Evolutionary conservation across 2,329 filamentous ascomycete species (phyloP), one percentile per base, ranked within the genome.

Genomic region (Beauveria rudraprayagi): DNA sequence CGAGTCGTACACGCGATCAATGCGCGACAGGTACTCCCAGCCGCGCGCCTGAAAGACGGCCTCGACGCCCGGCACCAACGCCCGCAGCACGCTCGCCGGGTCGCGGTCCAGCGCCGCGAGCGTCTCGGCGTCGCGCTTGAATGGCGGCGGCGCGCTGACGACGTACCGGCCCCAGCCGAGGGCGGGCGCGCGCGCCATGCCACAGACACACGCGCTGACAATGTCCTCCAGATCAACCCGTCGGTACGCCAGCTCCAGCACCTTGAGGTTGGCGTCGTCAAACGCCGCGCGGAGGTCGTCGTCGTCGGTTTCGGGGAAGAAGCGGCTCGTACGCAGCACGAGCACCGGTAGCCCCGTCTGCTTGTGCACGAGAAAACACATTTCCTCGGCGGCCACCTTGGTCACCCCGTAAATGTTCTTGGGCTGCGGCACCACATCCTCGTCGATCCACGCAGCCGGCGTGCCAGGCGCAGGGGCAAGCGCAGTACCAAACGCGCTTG

Each of bases 321-420:
- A 81, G 54, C 78, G 75, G 55, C 73, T 76, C 3, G 75, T 76
- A n/a, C 78, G 74, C 9, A 81, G 70, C 6, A 81, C 70, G 0
- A 81, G 44, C 0, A 76, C 68, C 0, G 78, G 77, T 64, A 81
- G 65, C 2, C 65, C 63, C 0, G 70, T 71, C 59, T 78, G 71
- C 14, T 66, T 65, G 47, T 78, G 74, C 1, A 77, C 62, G 6
- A 81, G 71, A 14, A 68, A 70, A 65, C 78, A 80, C 34, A 81
- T 61, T 56, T 80, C 77, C 63, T 81, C 79, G 5, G 79, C 79
- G 1, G 77, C 76, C 17, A 73, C 70, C 55, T 81, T 81, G 19
- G 78, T 81, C 3, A 73, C 72, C 59, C 79, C 79, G 64, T 80
- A 80, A 50, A 80, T 77, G 66, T 80, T 80, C 62, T 80, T 80